Evolutionary conservation across 2,329 filamentous ascomycete genomes (phyloP), one percentile per base, ranked within the genome.

Genomic region (Colletotrichum ledebouriae): DNA sequence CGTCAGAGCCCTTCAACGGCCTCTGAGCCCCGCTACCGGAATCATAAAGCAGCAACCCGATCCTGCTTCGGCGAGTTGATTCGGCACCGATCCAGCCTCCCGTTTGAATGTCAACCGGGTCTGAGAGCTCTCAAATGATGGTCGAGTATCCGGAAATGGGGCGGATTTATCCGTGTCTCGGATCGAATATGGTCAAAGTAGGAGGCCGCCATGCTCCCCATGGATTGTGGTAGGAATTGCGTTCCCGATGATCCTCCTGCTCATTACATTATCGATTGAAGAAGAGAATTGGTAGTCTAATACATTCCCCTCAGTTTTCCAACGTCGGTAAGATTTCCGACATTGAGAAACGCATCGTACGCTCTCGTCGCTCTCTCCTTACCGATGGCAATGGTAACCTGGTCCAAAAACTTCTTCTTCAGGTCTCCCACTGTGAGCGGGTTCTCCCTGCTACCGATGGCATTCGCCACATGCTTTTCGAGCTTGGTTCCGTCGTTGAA

Each of bases 341-440:
- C 37, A 6, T 53, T 53, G 34, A n/a, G n/a, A 0, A 53, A 53
- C 6, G 49, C 49, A 0, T 53, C 29, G 0, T 53, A 53, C 1
- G 49, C 49, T 4, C 15, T 53, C 11, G 12, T 10, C 15, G 49
- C 49, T 29, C 49, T 53, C 3, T 53, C 49, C 49, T 1, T 15
- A 33, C 49, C 49, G 34, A 53, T 53, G 17, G 49, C 29, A n/a
- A 53, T 37, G 0, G 49, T 20, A 29, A 37, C 49, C 17, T 53
- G 49, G 5, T 53, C 49, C 49, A 53, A 17, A 29, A 53, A 53
- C 3, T 53, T 53, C 49, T 53, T 53, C 10, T 53, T 53, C 10
- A 53, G 17, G 0, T 53, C 49, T n/a, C 37, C 49, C n/a, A 53
- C 29, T 0, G 49, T 37, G 4, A 53, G 49, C 34, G 49, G 49